Evolutionary conservation across 352 stramenopile species (phyloP), one percentile per base, ranked within the genome.

Genomic region (Elongisporangium undulatum): DNA sequence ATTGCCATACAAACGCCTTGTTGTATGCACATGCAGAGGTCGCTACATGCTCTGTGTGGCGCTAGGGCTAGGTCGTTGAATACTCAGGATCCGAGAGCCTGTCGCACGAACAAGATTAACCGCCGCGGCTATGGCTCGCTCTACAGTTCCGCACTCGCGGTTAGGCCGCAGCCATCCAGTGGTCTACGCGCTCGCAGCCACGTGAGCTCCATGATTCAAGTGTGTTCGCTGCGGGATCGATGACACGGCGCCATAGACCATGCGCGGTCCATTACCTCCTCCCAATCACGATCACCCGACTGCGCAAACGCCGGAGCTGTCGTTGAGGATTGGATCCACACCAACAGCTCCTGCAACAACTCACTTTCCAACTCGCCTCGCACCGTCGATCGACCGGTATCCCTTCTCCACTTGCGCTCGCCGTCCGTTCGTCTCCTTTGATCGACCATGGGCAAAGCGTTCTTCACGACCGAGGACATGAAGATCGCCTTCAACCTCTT

Each of bases 401-500:
- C n/a, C n/a, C 29, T 41, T 41, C 26, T 34, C 26, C 29, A 41
- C 29, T 9, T 41, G 29, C 9, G 29, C 29, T n/a, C n/a, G n/a
- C n/a, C n/a, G n/a, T n/a, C n/a, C n/a, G n/a, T n/a, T n/a, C 29
- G 29, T 53, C 29, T 55, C 9, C 16, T 55, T 52, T 54, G 29
- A 41, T 41, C 29, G 29, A 15, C 9, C 29, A 41, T 41, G 29
- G 29, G 29, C 53, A 59, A 56, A 17, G 72, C 64, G 51, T 41
- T 74, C 64, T 79, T 78, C 56, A 82, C 74, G n/a, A 24, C 61
- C n/a, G 74, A 84, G 48, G 74, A 64, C 56, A 61, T 64, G 62
- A 86, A 85, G 63, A 62, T 58, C 20, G 63, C 63, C n/a, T 77
- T 77, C 58, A 69, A 69, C 52, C 66, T 79, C 49, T 68, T 85